Evolutionary conservation across 2,329 filamentous ascomycete species (phyloP).

Genomic region (Alternaria atra): DNA sequence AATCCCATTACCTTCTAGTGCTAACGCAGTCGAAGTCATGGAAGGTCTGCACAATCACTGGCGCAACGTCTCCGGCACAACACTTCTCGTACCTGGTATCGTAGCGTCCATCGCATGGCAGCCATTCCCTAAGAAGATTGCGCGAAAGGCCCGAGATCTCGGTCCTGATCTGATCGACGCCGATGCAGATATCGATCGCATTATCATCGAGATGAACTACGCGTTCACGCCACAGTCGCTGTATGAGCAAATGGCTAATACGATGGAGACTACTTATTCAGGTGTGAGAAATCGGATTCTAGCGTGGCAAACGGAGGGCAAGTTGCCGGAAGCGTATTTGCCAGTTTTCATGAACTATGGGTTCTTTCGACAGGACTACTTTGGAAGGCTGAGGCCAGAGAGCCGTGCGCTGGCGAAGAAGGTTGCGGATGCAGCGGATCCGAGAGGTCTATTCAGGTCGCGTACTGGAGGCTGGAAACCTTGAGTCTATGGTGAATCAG

Average conservation of each 20-base stretch:
- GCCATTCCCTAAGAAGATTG: conserved; percentile 44
- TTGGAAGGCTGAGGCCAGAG: conserved; percentile 50
- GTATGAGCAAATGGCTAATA: conserved; percentile 53
- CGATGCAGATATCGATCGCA: conserved; percentile 52
- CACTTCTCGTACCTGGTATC: conserved; percentile 40
- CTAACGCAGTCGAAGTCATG: conserved; percentile 38
- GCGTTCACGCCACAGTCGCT: conserved; percentile 47
- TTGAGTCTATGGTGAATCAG: conserved; percentile 10
- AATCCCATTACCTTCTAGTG: conserved; percentile 38
- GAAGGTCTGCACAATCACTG: conserved; percentile 41
- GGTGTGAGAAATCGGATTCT: conserved; percentile 50
- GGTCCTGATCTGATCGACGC: conserved; percentile 52
- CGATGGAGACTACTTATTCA: conserved; percentile 51
- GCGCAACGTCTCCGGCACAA: conserved; percentile 36
- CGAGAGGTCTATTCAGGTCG: conserved; percentile 51
- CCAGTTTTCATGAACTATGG: conserved; percentile 61
- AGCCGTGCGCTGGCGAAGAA: conserved; percentile 45
- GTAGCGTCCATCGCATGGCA: conserved; percentile 49
- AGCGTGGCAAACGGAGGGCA: conserved; percentile 49
- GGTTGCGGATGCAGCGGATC: conserved; percentile 53
- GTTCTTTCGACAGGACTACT: conserved; percentile 58
- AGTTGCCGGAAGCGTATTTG: conserved; percentile 53
- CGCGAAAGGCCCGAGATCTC: conserved; percentile 27
- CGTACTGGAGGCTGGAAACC: conserved; percentile 56
- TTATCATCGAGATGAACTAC: conserved; percentile 58